Conservation (phyloP, 2,329 filamentous ascomycete species). For the Xylariaceae sp. region DNA sequence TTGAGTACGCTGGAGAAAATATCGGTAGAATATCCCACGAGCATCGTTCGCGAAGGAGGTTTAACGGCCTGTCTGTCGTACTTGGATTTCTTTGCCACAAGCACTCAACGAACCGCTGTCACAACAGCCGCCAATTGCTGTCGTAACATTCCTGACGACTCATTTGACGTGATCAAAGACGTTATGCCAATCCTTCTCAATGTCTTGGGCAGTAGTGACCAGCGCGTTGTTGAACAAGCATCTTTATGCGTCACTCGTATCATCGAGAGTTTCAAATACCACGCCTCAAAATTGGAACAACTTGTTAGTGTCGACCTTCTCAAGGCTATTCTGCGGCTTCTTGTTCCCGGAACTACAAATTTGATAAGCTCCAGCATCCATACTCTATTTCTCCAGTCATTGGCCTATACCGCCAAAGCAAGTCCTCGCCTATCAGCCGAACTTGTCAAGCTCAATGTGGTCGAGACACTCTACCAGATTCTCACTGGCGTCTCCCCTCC, state of each 20-base stretch:
- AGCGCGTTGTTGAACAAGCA: constrained; percentile 94
- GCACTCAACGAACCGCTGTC: constrained; percentile 92
- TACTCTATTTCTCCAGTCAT: constrained; percentile 88
- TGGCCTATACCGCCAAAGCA: constrained; percentile 84
- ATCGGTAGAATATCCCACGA: constrained; percentile 89
- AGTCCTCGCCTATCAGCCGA: constrained; percentile 85
- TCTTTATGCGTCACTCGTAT: constrained; percentile 94
- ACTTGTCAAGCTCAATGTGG: constrained; percentile 91
- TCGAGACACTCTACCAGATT: constrained; percentile 96
- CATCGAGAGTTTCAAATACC: constrained; percentile 93
- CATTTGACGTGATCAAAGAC: constrained; percentile 84
- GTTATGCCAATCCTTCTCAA: constrained; percentile 95
- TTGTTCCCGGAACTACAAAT: constrained; percentile 92
- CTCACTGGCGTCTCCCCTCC: constrained; percentile 93
- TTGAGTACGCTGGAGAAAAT: constrained; percentile 97
- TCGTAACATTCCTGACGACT: constrained; percentile 91
- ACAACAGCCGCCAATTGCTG: constrained; percentile 98
- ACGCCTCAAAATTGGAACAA: constrained; percentile 83
- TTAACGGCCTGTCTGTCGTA: constrained; percentile 94
- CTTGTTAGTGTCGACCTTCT: constrained; percentile 86
- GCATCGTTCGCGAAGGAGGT: constrained; percentile 93
- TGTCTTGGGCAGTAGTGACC: constrained; percentile 87
- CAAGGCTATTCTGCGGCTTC: constrained; percentile 75
- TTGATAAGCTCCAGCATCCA: constrained; percentile 91
- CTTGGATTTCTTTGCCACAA: constrained; percentile 95